Base-by-base conservation (phyloP, 129 eudicot genomes). In the Flaveria brownii region DNA sequence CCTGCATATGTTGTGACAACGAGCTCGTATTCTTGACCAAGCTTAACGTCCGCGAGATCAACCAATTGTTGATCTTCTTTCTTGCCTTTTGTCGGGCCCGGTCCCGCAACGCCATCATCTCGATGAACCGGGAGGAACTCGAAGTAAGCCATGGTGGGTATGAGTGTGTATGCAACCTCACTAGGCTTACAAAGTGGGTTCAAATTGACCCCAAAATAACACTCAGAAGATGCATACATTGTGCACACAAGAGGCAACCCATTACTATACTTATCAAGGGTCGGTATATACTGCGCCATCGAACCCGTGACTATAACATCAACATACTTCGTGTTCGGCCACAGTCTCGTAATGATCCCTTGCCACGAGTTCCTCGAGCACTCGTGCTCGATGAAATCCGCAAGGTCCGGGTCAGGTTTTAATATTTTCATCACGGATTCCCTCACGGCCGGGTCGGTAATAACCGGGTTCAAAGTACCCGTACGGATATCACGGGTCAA, bases 111-210 rank as follows among this genome's bases (percentile, higher is more conserved):
- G 4, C 73, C 77, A 12, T 66, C 74, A 10, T 65, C 42, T 15
- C 87, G 50, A 51, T 74, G 78, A 46, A 77, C 79, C 1, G 87
- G 93, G 46, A 89, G 70, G 76, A 89, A 89, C 87, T 89, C 96
- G 52, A 89, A 89, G 54, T 89, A 89, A 59, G 89, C 96, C 96
- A 89, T 87, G 61, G 80, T 80, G 5, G 96, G 96, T 64, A 89
- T 87, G 33, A 89, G 82, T 3, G 91, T 89, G 49, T 89, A 89
- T 30, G 88, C 75, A 3, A 89, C 91, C 52, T 89, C 91, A 47
- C 83, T 68, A 9, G 96, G 91, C 9, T 85, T 77, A 55, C 88
- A 89, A 59, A 85, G 80, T 9, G 96, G 96, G 55, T 83, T 85
- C 23, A 89, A 80, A 55, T 89, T 89, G 1, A 89, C 80, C 5